Conservation (phyloP, 148 eudicot genomes). For the Cornus kousa region DNA sequence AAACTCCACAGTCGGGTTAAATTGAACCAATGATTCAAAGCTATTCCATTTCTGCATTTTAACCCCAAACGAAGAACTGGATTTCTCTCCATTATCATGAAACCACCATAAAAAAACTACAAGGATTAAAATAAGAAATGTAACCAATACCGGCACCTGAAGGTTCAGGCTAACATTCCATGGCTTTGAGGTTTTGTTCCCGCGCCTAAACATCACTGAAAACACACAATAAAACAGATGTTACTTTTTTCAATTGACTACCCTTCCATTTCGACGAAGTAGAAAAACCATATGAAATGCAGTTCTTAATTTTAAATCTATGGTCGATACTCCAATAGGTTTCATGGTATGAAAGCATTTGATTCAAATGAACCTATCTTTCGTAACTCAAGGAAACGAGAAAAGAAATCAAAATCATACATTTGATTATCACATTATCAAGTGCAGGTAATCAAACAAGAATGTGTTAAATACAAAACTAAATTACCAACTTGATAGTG, state of each 20-base stretch:
- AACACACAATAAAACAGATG: neutral
- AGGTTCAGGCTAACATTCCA: conserved; percentile 20
- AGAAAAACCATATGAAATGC: neutral
- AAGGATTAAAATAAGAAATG: conserved; percentile 32
- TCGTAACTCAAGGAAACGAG: neutral
- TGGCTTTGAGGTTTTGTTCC: conserved; percentile 20
- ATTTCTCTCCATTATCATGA: conserved; percentile 20
- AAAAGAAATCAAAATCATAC: neutral
- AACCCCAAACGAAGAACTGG: conserved; percentile 14
- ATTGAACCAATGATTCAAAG: conserved; percentile 31
- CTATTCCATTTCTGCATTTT: conserved; percentile 30
- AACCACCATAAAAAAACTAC: conserved; percentile 23
- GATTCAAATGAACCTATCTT: neutral
- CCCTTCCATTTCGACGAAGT: neutral
- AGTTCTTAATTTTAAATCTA: neutral
- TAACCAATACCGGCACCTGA: conserved; percentile 26
- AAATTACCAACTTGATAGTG: neutral
- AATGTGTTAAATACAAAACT: neutral
- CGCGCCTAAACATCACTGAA: conserved; percentile 33
- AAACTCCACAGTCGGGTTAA: conserved; percentile 49
- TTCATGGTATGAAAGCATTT: neutral
- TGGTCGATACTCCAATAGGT: too few species aligned
- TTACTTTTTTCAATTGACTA: neutral
- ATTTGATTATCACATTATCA: neutral
- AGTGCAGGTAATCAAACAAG: neutral